Conservation (phyloP, 345 rosid species). For the Sisymbrium irio region DNA sequence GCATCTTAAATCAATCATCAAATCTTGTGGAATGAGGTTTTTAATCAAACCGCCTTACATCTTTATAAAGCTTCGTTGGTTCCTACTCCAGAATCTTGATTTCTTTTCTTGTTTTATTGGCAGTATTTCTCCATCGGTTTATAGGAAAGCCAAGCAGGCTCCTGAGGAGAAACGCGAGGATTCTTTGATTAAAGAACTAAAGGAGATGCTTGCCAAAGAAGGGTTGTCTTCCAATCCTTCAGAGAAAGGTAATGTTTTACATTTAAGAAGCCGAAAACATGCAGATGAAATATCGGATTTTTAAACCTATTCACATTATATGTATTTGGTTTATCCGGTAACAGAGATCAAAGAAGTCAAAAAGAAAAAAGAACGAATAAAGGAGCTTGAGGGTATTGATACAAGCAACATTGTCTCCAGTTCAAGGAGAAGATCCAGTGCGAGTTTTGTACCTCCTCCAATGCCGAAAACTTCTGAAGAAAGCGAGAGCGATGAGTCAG, state of each 20-base stretch:
- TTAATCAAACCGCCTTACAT: conserved; percentile 6
- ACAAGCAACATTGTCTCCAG: conserved; percentile 74
- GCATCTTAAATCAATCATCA: conserved; percentile 73
- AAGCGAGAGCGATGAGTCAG: conserved; percentile 47
- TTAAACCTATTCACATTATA: neutral
- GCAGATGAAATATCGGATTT: neutral
- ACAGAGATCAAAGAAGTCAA: conserved; percentile 85
- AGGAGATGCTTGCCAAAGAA: conserved; percentile 80
- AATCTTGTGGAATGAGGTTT: conserved; percentile 86
- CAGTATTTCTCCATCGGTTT: conserved; percentile 75
- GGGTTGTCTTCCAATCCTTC: conserved; percentile 79
- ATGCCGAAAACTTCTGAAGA: conserved; percentile 60
- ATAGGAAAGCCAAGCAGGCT: conserved; percentile 83
- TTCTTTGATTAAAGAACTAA: conserved; percentile 68
- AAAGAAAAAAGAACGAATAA: conserved; percentile 70
- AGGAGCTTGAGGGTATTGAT: conserved; percentile 93
- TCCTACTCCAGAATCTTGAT: neutral
- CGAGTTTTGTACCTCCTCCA: conserved; percentile 63
- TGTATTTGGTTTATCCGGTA: neutral
- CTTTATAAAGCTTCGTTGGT: neutral
- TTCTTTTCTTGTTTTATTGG: neutral
- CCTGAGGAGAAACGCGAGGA: conserved; percentile 80
- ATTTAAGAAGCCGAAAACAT: neutral
- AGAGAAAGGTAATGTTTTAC: conserved; percentile 57
- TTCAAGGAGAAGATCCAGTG: conserved; percentile 71